Percentiles rank a stretch among this genome's conserved stretches.
phyloP scores from a whole-genome alignment of 169 alveolate species.

The Plasmodium adleri region DNA sequence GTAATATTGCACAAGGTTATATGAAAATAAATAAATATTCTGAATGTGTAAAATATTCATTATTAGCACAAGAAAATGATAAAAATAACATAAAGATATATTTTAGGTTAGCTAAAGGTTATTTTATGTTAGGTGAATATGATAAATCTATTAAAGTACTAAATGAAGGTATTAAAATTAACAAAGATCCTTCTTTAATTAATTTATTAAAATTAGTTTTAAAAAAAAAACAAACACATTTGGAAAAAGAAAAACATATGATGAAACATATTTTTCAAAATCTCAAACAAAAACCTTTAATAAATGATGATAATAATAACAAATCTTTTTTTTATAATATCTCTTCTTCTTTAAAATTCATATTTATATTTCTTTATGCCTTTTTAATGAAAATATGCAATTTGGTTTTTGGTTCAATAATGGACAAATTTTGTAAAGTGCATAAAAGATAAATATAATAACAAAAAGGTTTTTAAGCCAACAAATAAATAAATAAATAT shows the following conservation, averaged over 20 bases:
- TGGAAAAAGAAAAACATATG: conserved; percentile 68
- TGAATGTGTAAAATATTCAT: conserved; percentile 70
- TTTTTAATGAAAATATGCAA: conserved; percentile 10
- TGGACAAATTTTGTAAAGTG: neutral
- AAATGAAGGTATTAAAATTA: conserved; percentile 73
- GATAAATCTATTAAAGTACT: conserved; percentile 50
- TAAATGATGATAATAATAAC: conserved; percentile 10
- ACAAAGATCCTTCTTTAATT: conserved; percentile 44
- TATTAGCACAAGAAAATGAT: conserved; percentile 65
- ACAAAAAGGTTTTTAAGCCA: neutral
- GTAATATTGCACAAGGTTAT: conserved; percentile 74
- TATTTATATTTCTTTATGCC: conserved; percentile 21
- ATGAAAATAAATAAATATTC: conserved; percentile 63
- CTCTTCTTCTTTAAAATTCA: conserved; percentile 19
- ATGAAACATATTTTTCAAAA: conserved; percentile 66
- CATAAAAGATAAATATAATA: conserved; percentile 8
- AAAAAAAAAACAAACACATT: conserved; percentile 46
- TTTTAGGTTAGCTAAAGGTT: conserved; percentile 70
- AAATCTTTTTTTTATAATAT: conserved; percentile 13
- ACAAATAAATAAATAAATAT: no score
- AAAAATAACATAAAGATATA: conserved; percentile 48
- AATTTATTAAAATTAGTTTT: conserved; percentile 52
- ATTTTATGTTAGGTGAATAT: conserved; percentile 74
- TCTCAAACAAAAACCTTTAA: conserved; percentile 56
- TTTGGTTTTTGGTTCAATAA: neutral